Conservation (phyloP, 306 rosid species). For the Trifolium subterraneum region DNA sequence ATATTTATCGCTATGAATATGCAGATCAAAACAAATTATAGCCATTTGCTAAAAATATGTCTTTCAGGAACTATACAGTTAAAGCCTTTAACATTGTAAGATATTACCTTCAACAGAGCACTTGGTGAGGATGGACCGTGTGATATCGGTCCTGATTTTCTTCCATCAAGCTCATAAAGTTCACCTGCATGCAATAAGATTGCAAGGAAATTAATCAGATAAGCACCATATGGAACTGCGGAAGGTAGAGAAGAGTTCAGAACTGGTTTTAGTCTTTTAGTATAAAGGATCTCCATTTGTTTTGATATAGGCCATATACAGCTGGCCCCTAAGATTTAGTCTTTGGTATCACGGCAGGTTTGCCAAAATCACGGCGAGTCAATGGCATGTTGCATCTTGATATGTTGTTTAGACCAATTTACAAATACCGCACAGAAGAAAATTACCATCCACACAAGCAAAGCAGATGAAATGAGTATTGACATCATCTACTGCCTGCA, state of each 20-base stretch:
- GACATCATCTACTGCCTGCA: slow-evolving; percentile 73
- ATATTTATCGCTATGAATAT: not conserved
- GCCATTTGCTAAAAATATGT: not conserved
- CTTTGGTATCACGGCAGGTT: no score
- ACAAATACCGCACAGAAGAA: slow-evolving; percentile 17
- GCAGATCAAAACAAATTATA: slow-evolving; percentile 24
- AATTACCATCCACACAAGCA: slow-evolving; percentile 73
- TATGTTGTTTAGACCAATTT: slow-evolving; percentile 19
- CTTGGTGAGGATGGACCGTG: slow-evolving; percentile 79
- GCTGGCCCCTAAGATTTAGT: no score
- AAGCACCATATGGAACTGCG: not conserved
- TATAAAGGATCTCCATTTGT: no score
- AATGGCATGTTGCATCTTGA: not conserved
- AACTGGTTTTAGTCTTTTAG: no score
- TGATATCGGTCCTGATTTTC: slow-evolving; percentile 73
- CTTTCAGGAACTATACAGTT: slow-evolving; percentile 7
- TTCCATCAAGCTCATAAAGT: slow-evolving; percentile 93
- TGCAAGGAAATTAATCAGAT: slow-evolving; percentile 19
- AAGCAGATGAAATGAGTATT: slow-evolving; percentile 89
- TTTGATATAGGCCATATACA: no score
- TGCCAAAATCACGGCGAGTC: no score
- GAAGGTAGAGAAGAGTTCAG: no score
- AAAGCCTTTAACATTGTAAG: slow-evolving; percentile 16
- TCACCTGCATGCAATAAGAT: slow-evolving; percentile 51
- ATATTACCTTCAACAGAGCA: slow-evolving; percentile 65